Evolutionary conservation across 129 eudicot genomes (phyloP).

Genomic region (Chrysanthemum makinoi): DNA sequence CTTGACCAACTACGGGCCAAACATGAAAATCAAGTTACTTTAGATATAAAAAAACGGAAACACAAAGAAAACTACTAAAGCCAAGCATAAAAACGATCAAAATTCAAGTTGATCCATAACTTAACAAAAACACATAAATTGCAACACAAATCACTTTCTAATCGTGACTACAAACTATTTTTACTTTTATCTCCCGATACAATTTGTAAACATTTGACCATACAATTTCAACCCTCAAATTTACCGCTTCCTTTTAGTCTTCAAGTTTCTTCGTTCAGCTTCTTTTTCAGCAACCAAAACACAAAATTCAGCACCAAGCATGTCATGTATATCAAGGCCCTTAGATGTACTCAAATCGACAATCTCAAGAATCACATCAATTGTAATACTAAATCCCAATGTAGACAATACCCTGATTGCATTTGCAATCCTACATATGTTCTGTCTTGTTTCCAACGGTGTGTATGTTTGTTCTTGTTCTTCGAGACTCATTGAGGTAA

Average conservation of each 20-base stretch:
- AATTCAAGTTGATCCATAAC: conserved; percentile 9
- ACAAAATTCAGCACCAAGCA: conserved; percentile 92
- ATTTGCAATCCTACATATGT: conserved; percentile 83
- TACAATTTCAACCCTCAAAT: background rate
- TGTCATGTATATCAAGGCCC: conserved; percentile 66
- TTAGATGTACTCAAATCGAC: conserved; percentile 45
- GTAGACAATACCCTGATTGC: conserved; percentile 67
- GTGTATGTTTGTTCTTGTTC: conserved; percentile 56
- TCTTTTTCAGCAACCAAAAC: conserved; percentile 88
- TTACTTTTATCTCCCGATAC: conserved; percentile 10
- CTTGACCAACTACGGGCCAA: background rate
- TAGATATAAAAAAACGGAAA: background rate
- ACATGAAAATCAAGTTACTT: background rate
- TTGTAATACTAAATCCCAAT: conserved; percentile 67
- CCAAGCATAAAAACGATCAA: background rate
- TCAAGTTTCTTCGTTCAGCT: conserved; percentile 59
- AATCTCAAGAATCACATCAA: conserved; percentile 55
- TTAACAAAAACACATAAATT: conserved; percentile 1
- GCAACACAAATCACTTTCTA: conserved; percentile 23
- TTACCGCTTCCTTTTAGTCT: conserved; percentile 40
- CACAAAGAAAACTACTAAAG: conserved; percentile 3
- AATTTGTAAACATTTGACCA: background rate
- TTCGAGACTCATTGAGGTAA: conserved; percentile 16
- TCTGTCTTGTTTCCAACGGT: conserved; percentile 52
- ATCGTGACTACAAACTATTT: conserved; percentile 26